Evolutionary conservation across 768 basidiomycete species (phyloP), one percentile per base, ranked within the genome.

Genomic region (Russula emetica): DNA sequence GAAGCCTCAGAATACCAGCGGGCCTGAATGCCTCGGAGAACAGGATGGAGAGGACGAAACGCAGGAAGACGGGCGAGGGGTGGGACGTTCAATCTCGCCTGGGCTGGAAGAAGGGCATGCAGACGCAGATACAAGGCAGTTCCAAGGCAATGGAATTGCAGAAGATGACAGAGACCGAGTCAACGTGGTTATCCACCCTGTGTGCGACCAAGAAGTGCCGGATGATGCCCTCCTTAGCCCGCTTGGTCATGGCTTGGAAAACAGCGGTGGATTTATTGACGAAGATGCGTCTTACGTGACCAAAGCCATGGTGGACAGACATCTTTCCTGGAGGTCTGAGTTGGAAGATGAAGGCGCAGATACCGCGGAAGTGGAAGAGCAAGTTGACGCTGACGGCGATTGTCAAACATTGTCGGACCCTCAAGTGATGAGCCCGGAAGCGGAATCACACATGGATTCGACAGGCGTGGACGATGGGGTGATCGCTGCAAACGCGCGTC

Each of bases 311-410:
- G 10, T 5, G 16, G 45, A 58, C 45, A 26, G 34, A 13, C 22
- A 38, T 50, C 10, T 50, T 18, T 16, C 5, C 24, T 22, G 28
- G 14, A n/a, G 36, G 34, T 28, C 47, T 8, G 26, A 13, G 28
- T 45, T 44, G 18, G 55, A 32, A 32, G 40, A 57, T 20, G 58
- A 36, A 50, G 34, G 36, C 5, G 45, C 45, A 11, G 47, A 58
- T 22, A 49, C 47, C 38, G 47, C 47, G 18, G 58, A 59, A 38
- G 58, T 59, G 34, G 58, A 59, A 50, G 52, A 34, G 32, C 32
- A 61, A 34, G 40, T 61, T 9, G 52, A 45, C 32, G 18, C 42
- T n/a, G 14, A 32, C 42, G 20, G 18, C 30, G 18, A 6, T 32
- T 34, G 3, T 44, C 44, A 32, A 47, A 45, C n/a, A 20, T 24